Conservation (phyloP, 1,284 basidiomycete genomes). For the Microbotryomycetes sp. region DNA sequence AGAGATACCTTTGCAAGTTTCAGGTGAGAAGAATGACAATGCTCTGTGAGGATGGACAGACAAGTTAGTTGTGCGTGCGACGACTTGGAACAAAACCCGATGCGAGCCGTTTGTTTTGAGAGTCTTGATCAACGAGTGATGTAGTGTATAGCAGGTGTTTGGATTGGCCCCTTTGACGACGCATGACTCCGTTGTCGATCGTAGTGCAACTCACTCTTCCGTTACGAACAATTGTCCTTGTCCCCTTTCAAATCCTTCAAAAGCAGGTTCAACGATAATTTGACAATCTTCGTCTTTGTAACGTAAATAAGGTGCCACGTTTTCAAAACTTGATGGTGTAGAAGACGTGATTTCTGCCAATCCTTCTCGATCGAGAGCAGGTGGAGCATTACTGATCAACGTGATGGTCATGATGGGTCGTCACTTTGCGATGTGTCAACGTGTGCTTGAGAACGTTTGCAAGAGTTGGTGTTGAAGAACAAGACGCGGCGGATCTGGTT, state of each 20-base stretch:
- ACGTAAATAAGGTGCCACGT: conserved; percentile 70
- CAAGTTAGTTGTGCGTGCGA: no score
- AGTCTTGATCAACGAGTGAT: no score
- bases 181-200: not conserved
- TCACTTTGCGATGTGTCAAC: no score
- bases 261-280: conserved; percentile 59
- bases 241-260: conserved; percentile 53
- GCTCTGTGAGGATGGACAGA: conserved; percentile 57
- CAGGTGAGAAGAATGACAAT: conserved; percentile 65
- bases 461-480: not conserved
- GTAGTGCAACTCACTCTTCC: conserved; percentile 58
- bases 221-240: conserved; percentile 68
- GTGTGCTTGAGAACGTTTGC: no score
- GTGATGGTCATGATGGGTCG: conserved; percentile 36
- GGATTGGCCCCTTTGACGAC: not conserved
- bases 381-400: conserved; percentile 52
- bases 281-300: conserved; percentile 64
- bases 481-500: no score
- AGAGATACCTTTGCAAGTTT: conserved; percentile 55
- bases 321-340: conserved; percentile 70
- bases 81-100: no score
- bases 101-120: no score
- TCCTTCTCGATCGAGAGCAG: conserved; percentile 60
- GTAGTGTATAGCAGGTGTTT: no score
- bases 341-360: conserved; percentile 71